phyloP scores from a whole-genome alignment of 495 filamentous ascomycete genomes.

The Penicillium steckii region DNA sequence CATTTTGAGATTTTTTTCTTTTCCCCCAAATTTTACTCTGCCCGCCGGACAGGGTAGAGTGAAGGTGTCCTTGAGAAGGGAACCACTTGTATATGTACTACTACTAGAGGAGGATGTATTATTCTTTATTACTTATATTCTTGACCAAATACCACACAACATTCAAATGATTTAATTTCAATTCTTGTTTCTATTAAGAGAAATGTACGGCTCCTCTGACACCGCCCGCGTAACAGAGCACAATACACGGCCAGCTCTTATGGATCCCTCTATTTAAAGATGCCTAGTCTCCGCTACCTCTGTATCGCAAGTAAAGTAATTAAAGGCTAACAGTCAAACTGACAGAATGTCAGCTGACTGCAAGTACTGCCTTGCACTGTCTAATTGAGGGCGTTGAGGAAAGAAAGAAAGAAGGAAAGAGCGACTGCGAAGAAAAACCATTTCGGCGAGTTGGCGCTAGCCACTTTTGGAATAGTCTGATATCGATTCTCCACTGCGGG shows the following conservation, averaged over 20 bases:
- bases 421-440: slow-evolving; percentile 21
- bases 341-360: slow-evolving; percentile 68
- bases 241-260: slow-evolving; percentile 89
- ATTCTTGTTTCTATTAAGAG: background rate
- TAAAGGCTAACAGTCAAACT: slow-evolving; percentile 44
- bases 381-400: slow-evolving; percentile 73
- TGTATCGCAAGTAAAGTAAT: slow-evolving; percentile 80
- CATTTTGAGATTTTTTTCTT: slow-evolving; percentile 10
- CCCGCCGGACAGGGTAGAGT: slow-evolving; percentile 3
- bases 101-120: slow-evolving; percentile 9
- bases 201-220: slow-evolving; percentile 85
- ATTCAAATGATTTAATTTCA: background rate
- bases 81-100: slow-evolving; percentile 30
- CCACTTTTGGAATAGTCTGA: slow-evolving; percentile 19
- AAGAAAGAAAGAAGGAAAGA: slow-evolving; percentile 37
- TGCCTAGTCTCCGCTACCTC: slow-evolving; percentile 69
- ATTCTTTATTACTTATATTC: slow-evolving; percentile 3
- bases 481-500: slow-evolving; percentile 16
- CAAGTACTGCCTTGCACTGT: slow-evolving; percentile 81
- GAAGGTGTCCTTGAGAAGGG: background rate
- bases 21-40: background rate
- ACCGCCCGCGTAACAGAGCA: slow-evolving; percentile 73
- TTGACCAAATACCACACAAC: slow-evolving; percentile 15
- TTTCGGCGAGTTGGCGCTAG: slow-evolving; percentile 31
- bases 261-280: slow-evolving; percentile 62